Percentiles rank a stretch among this genome's conserved stretches.
These are phyloP conservation scores for Alternaria consortialis DNA, from an alignment of 2,329 filamentous ascomycete species.

Conservation along the genomic window DNA sequence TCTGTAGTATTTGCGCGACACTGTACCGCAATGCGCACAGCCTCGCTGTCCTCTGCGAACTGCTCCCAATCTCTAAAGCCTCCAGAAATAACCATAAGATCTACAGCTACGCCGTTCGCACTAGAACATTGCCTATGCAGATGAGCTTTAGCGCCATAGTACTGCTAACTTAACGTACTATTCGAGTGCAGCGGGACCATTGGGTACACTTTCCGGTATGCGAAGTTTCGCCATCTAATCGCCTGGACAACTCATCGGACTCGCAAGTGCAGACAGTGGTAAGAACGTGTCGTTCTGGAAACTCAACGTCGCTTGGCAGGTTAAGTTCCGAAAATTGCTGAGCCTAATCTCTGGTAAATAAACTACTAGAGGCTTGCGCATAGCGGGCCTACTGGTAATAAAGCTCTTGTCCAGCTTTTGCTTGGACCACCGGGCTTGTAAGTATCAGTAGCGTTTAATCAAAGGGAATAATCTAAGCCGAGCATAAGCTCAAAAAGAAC, in stretches of 20 bases:
- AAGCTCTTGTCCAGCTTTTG: background rate
- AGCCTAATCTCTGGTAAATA: background rate
- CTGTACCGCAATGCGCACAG: background rate
- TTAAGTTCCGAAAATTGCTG: background rate
- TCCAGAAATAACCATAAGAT: conserved; percentile 2
- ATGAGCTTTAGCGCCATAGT: background rate
- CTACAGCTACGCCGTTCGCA: conserved; percentile 2
- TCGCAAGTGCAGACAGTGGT: background rate
- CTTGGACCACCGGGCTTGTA: background rate
- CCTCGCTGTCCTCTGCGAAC: background rate
- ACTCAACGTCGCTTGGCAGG: background rate
- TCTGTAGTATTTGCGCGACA: background rate
- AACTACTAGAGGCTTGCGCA: background rate
- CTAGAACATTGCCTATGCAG: background rate
- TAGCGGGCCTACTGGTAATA: background rate
- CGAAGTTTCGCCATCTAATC: background rate
- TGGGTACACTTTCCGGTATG: background rate
- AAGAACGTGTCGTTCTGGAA: background rate
- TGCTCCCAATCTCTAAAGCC: background rate
- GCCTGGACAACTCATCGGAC: background rate
- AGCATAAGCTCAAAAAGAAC: background rate
- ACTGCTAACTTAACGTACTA: background rate
- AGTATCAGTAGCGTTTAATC: background rate
- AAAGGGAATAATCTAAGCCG: background rate
- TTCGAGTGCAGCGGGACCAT: background rate